These are phyloP conservation scores for Nicotiana paniculata DNA, from an alignment of 257 asterid species.

Conservation along the genomic window DNA sequence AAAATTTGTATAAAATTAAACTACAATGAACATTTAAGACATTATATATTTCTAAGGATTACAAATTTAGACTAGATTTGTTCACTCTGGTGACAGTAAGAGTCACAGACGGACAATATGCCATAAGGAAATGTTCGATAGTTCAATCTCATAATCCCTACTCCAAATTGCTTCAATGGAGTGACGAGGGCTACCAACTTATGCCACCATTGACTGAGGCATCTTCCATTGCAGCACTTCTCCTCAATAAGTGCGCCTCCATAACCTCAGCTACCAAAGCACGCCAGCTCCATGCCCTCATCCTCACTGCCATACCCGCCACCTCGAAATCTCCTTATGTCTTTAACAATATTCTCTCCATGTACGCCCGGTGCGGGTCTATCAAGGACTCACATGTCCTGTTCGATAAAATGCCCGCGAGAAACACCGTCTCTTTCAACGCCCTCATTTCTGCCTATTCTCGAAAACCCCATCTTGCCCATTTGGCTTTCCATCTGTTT, in stretches of 20 bases:
- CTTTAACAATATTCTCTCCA: slow-evolving; percentile 65
- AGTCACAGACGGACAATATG: too few relatives aligned
- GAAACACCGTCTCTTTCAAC: slow-evolving; percentile 67
- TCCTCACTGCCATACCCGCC: slow-evolving; percentile 34
- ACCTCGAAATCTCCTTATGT: slow-evolving; percentile 27
- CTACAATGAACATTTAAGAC: too few relatives aligned
- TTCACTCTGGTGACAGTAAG: too few relatives aligned
- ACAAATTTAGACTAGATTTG: too few relatives aligned
- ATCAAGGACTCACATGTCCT: slow-evolving; percentile 35
- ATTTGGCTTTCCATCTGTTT: slow-evolving; percentile 33
- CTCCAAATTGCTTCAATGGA: not conserved
- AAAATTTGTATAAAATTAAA: too few relatives aligned
- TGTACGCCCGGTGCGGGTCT: slow-evolving; percentile 72
- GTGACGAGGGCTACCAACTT: not conserved
- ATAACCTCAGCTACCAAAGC: slow-evolving; percentile 47
- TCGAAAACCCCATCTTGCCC: slow-evolving; percentile 28
- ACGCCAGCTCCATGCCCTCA: slow-evolving; percentile 68
- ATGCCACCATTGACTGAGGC: slow-evolving; percentile 48
- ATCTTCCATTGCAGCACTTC: slow-evolving; percentile 29
- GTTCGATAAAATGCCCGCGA: slow-evolving; percentile 80
- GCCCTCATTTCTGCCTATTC: slow-evolving; percentile 62
- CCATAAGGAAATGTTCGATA: not conserved
- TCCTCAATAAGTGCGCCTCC: slow-evolving; percentile 54
- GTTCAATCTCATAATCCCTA: too few relatives aligned
- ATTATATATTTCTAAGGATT: too few relatives aligned